Percentiles rank a stretch among this genome's conserved stretches.
Conservation (phyloP, 345 rosid genomes). For the Sisymbrium altissimum region DNA sequence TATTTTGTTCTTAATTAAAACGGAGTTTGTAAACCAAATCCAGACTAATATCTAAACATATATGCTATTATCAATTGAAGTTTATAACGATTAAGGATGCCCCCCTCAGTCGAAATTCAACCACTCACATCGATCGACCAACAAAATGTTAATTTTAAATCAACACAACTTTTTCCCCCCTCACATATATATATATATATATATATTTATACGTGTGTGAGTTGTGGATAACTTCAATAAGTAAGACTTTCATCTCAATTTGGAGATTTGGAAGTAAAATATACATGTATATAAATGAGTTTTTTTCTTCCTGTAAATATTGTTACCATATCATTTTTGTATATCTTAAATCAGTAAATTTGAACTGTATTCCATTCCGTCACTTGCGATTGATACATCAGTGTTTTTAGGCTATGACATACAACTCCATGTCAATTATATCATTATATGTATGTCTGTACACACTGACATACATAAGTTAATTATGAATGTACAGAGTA, state of each 20-base stretch:
- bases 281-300: background rate
- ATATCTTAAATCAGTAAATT: background rate
- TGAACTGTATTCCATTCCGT: background rate
- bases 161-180: background rate
- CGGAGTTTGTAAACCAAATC: background rate
- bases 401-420: background rate
- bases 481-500: constrained; percentile 8
- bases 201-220: too few relatives aligned
- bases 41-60: background rate
- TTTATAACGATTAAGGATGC: background rate
- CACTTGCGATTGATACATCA: background rate
- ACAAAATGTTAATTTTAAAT: background rate
- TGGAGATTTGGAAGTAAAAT: background rate
- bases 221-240: background rate
- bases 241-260: background rate
- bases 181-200: too few relatives aligned
- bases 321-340: background rate
- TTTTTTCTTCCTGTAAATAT: background rate
- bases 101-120: background rate
- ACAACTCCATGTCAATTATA: background rate
- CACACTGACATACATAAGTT: background rate
- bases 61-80: too few relatives aligned
- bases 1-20: background rate
- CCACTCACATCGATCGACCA: background rate
- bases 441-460: background rate